Conservation (phyloP, 306 rosid species). For the Luffa acutangula region DNA sequence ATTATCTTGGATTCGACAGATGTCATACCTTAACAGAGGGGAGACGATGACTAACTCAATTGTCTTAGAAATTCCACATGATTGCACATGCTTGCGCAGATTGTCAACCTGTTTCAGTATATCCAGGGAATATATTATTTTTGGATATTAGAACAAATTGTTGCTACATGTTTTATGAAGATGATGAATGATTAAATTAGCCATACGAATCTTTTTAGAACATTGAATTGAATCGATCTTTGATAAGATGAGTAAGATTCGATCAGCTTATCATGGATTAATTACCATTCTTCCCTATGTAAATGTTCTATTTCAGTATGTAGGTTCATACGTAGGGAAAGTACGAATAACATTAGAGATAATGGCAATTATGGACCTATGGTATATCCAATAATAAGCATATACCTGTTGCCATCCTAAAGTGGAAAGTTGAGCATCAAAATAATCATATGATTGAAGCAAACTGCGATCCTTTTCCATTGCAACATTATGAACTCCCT, state of each 20-base stretch:
- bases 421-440: slow-evolving; percentile 75
- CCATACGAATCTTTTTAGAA: neutral
- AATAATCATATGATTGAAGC: slow-evolving; percentile 56
- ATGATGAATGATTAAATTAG: neutral
- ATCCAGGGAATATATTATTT: neutral
- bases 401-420: slow-evolving; percentile 93
- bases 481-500: slow-evolving; percentile 82
- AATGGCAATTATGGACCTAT: too few species aligned
- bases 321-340: neutral
- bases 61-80: slow-evolving; percentile 46
- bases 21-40: slow-evolving; percentile 73
- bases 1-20: neutral
- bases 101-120: slow-evolving; percentile 52
- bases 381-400: neutral
- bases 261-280: neutral
- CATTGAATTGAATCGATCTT: neutral
- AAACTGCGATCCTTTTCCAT: slow-evolving; percentile 51
- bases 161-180: neutral
- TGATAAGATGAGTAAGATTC: neutral
- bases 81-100: slow-evolving; percentile 68
- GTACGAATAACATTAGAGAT: neutral
- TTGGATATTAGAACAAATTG: neutral
- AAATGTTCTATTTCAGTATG: neutral
- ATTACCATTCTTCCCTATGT: neutral
- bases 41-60: slow-evolving; percentile 69